These are phyloP conservation scores for Saussurea involucrata DNA, from an alignment of 129 eudicot species.

Conservation along the genomic window DNA sequence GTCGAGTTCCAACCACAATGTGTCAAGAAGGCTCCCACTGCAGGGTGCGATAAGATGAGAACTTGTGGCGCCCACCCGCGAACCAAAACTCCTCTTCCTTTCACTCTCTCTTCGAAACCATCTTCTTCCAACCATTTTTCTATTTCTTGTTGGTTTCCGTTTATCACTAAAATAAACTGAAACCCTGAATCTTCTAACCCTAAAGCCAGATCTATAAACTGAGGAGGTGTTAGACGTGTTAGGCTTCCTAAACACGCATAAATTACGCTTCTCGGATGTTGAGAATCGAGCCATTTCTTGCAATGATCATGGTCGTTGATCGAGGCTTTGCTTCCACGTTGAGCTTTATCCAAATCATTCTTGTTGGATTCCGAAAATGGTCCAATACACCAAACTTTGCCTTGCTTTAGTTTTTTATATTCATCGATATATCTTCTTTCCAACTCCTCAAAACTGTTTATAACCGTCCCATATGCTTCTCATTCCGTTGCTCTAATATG, in stretches of 20 bases:
- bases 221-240: constrained; percentile 21
- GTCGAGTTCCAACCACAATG: no score
- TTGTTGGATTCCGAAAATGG: constrained; percentile 45
- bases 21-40: no score
- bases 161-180: constrained; percentile 29
- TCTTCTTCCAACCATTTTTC: constrained; percentile 27
- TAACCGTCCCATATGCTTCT: constrained; percentile 39
- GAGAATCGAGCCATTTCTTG: constrained; percentile 44
- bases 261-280: constrained; percentile 27
- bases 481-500: constrained; percentile 17
- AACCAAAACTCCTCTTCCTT: constrained; percentile 33
- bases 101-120: constrained; percentile 24
- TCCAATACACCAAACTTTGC: constrained; percentile 52
- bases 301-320: background rate
- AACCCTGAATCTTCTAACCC: constrained; percentile 22
- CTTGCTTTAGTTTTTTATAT: constrained; percentile 21
- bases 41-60: constrained; percentile 31
- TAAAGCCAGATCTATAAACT: constrained; percentile 36
- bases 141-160: constrained; percentile 17
- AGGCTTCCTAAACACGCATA: constrained; percentile 51
- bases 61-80: constrained; percentile 49
- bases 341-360: constrained; percentile 35
- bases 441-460: constrained; percentile 49
- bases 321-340: constrained; percentile 37
- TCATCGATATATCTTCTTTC: constrained; percentile 39